phyloP scores from a whole-genome alignment of 2,329 filamentous ascomycete genomes.

The Alternaria brassicicola region DNA sequence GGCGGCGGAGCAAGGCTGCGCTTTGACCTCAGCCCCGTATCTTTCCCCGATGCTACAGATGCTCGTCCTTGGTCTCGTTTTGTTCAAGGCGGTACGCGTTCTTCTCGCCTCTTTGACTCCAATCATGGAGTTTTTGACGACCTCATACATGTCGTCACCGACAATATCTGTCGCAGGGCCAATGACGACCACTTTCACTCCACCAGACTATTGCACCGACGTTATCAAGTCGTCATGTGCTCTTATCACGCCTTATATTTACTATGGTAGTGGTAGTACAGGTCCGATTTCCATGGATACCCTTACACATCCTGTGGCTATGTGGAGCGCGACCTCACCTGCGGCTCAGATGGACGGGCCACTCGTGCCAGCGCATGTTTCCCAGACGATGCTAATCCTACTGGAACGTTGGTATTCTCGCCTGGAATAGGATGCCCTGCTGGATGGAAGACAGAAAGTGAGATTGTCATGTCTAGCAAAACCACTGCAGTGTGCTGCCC shows the following conservation, averaged over 20 bases:
- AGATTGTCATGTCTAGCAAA: not conserved
- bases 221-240: not conserved
- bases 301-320: not conserved
- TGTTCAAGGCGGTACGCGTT: not conserved
- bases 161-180: not conserved
- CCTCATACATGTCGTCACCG: not conserved
- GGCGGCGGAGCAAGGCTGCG: not conserved
- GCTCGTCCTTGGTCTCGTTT: not conserved
- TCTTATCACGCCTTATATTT: not conserved
- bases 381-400: not conserved
- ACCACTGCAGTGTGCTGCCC: conserved; percentile 2
- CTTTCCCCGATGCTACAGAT: not conserved
- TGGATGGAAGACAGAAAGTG: not conserved
- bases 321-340: conserved; percentile 1
- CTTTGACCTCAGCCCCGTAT: not conserved
- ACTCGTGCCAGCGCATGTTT: conserved; percentile 2
- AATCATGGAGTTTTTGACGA: not conserved
- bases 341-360: not conserved
- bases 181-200: not conserved
- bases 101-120: not conserved
- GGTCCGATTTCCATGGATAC: not conserved
- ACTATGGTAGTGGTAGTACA: not conserved
- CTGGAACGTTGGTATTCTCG: not conserved
- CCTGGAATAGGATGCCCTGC: not conserved
- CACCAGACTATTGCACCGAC: not conserved